phyloP scores from a whole-genome alignment of 208 protist species.

The Leishmania lainsoni region DNA sequence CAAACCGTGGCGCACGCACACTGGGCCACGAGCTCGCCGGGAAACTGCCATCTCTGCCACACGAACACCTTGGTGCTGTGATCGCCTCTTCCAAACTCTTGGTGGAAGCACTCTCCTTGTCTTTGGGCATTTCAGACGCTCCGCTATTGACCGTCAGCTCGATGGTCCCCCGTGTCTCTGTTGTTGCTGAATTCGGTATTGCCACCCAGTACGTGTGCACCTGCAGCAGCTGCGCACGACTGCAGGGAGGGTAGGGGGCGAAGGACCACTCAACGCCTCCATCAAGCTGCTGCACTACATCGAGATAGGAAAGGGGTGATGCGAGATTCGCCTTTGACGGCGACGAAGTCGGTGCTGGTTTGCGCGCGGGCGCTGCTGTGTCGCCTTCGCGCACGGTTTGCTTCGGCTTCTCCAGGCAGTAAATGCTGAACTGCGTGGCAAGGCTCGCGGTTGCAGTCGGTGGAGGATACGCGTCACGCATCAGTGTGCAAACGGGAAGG shows the following conservation, averaged over 20 bases:
- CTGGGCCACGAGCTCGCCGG: not conserved
- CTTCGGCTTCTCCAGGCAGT: slow-evolving; percentile 11
- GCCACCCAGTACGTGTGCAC: slow-evolving; percentile 58
- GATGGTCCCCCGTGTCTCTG: not conserved
- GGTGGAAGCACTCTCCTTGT: not conserved
- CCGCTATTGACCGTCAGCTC: not conserved
- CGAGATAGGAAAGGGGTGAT: slow-evolving; percentile 4
- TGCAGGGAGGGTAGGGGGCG: slow-evolving; percentile 65
- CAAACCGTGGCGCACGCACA: not conserved
- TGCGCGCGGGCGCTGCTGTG: not conserved
- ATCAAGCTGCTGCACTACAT: slow-evolving; percentile 26
- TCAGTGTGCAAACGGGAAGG: not conserved
- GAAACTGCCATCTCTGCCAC: not conserved
- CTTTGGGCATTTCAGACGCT: not conserved
- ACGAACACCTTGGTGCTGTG: not conserved
- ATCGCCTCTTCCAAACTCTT: not conserved
- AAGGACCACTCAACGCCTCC: slow-evolving; percentile 24
- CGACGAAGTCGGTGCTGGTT: not conserved
- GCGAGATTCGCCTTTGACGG: not conserved
- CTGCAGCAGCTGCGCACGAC: slow-evolving; percentile 45
- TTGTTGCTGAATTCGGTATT: not conserved
- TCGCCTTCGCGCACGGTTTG: not conserved
- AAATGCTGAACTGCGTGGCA: slow-evolving; percentile 2
- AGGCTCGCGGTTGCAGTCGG: not conserved
- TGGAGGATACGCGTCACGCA: not conserved